phyloP scores from a whole-genome alignment of 2,329 filamentous ascomycete genomes.

The Ophiocordyceps camponoti-leonardi region DNA sequence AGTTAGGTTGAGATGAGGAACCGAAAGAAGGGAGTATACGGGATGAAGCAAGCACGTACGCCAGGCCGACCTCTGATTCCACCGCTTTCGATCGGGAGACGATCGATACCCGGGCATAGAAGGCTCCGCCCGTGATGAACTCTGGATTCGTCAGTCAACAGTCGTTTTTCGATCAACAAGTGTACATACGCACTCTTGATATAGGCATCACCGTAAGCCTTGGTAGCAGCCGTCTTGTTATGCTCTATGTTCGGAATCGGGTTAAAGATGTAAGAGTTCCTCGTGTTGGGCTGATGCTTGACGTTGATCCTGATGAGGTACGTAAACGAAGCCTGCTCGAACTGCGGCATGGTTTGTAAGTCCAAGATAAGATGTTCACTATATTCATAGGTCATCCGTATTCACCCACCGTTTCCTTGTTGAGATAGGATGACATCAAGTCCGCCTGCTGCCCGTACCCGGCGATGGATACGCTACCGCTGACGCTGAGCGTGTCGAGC shows the following conservation, averaged over 20 bases:
- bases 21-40: too few relatives aligned
- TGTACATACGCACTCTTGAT: neutral
- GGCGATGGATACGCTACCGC: neutral
- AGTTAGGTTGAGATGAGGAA: too few relatives aligned
- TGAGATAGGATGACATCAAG: neutral
- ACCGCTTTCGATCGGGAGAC: neutral
- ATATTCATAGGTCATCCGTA: too few relatives aligned
- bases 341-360: neutral
- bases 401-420: neutral
- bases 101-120: neutral
- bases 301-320: neutral
- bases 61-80: neutral
- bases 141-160: neutral
- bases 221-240: neutral
- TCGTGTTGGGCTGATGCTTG: neutral
- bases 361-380: too few relatives aligned
- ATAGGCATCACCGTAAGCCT: neutral
- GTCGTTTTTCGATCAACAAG: too few relatives aligned
- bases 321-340: neutral
- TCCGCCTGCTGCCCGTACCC: neutral
- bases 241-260: neutral
- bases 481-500: neutral
- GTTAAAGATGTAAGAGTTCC: neutral
- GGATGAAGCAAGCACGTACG: neutral
- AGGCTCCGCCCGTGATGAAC: neutral